Percentiles rank a stretch among this genome's conserved stretches.
Evolutionary conservation across 441 rosid genomes (phyloP).

Genomic region (Biscutella laevigata): DNA sequence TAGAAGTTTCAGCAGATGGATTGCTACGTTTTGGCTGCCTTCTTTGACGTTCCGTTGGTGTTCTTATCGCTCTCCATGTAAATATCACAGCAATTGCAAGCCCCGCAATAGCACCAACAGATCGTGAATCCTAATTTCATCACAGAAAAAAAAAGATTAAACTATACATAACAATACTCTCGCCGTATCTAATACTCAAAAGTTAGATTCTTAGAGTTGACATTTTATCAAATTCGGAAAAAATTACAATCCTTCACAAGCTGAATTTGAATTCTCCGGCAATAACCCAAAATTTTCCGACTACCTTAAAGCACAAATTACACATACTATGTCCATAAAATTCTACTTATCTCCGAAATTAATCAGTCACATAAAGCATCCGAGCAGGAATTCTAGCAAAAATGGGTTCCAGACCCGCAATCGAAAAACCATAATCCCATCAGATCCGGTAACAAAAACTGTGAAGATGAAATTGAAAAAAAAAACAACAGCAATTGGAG

Average conservation of each 20-base stretch:
- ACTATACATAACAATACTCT: not conserved
- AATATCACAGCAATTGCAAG: constrained; percentile 83
- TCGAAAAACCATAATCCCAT: constrained; percentile 2
- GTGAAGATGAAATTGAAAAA: not conserved
- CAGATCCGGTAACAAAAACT: constrained; percentile 26
- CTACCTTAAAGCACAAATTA: too few species aligned
- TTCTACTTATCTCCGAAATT: not conserved
- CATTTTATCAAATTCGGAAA: too few species aligned
- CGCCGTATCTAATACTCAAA: not conserved
- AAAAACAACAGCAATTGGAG: too few species aligned
- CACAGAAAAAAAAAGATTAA: not conserved
- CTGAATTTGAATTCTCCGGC: too few species aligned
- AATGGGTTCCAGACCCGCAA: not conserved
- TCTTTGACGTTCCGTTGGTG: constrained; percentile 52
- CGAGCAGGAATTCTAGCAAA: too few species aligned
- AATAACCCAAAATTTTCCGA: too few species aligned
- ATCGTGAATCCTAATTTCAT: constrained; percentile 56
- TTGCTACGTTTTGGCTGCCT: constrained; percentile 64
- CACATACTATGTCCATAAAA: too few species aligned
- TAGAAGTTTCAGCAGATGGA: constrained; percentile 41
- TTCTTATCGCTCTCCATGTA: constrained; percentile 69
- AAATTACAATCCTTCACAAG: too few species aligned
- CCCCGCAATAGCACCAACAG: constrained; percentile 90
- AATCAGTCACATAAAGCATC: not conserved
- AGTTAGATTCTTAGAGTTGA: not conserved